These are phyloP conservation scores for Cytospora piceicola DNA, from an alignment of 2,329 filamentous ascomycete genomes.

Conservation along the genomic window DNA sequence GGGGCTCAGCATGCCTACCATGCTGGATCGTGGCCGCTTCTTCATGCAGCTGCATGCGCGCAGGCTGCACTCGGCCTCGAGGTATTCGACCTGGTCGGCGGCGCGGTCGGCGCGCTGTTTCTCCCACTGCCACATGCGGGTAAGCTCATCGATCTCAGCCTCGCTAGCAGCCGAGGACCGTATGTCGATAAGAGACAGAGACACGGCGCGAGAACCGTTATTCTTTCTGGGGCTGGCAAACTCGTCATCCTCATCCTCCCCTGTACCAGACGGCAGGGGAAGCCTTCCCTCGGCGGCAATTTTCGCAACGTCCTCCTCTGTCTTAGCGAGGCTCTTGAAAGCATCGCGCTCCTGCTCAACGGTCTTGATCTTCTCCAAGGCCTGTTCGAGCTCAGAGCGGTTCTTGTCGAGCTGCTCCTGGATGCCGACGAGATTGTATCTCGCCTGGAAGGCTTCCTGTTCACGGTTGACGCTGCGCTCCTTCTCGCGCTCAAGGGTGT, in stretches of 20 bases:
- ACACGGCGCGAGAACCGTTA: constrained; percentile 48
- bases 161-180: constrained; percentile 59
- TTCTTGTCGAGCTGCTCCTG: constrained; percentile 58
- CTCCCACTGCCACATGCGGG: constrained; percentile 57
- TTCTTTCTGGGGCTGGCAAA: constrained; percentile 64
- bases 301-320: constrained; percentile 69
- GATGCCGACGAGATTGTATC: constrained; percentile 66
- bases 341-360: constrained; percentile 76
- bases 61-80: constrained; percentile 75
- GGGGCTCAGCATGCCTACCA: constrained; percentile 34
- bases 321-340: constrained; percentile 71
- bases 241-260: constrained; percentile 53
- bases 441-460: constrained; percentile 70
- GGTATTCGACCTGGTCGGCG: constrained; percentile 73
- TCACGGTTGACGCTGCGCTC: constrained; percentile 64
- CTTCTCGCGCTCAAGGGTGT: constrained; percentile 65
- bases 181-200: constrained; percentile 53
- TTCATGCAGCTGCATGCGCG: constrained; percentile 66
- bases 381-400: constrained; percentile 53
- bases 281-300: constrained; percentile 74
- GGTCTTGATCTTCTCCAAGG: constrained; percentile 64
- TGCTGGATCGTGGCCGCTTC: constrained; percentile 40
- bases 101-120: constrained; percentile 69
- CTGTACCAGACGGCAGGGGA: constrained; percentile 59
- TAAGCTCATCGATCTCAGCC: constrained; percentile 62